phyloP scores from a whole-genome alignment of 2,329 filamentous ascomycete genomes.

The Dactylellina haptotyla region DNA sequence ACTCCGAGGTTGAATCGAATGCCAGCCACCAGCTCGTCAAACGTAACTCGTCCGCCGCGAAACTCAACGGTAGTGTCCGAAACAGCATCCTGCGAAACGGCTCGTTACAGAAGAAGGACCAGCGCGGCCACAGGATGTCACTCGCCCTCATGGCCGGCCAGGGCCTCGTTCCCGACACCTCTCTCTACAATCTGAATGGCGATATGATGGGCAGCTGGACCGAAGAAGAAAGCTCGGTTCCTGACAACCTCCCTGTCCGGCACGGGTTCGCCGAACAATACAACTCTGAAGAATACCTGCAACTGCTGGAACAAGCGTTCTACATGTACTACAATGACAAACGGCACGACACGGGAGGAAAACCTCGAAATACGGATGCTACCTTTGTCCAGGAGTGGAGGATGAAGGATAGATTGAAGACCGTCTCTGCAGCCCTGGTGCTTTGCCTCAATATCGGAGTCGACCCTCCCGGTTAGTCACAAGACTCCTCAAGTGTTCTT shows the following conservation, averaged over 20 bases:
- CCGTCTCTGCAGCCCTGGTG: conserved; percentile 90
- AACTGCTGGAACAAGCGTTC: conserved; percentile 88
- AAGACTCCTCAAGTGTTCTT: background rate
- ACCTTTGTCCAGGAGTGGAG: conserved; percentile 87
- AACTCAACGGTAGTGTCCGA: conserved; percentile 30
- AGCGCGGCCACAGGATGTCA: conserved; percentile 22
- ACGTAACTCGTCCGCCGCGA: conserved; percentile 19
- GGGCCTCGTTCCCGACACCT: conserved; percentile 27
- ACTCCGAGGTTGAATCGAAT: conserved; percentile 36
- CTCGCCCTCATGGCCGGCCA: conserved; percentile 24
- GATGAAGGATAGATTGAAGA: conserved; percentile 95
- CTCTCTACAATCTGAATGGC: conserved; percentile 6
- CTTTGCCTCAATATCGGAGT: conserved; percentile 98
- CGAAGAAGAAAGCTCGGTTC: conserved; percentile 65
- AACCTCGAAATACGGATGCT: conserved; percentile 69
- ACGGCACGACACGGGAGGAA: conserved; percentile 91
- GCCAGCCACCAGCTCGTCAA: conserved; percentile 37
- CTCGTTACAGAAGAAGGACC: conserved; percentile 23
- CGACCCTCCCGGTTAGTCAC: conserved; percentile 85
- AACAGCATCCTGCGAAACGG: conserved; percentile 40
- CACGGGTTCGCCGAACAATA: conserved; percentile 95
- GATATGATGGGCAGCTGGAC: conserved; percentile 54
- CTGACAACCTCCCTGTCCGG: conserved; percentile 61
- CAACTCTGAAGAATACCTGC: conserved; percentile 87
- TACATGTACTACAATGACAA: conserved; percentile 99